Conservation (phyloP, 2,329 filamentous ascomycete genomes). For the Nemania sp. region DNA sequence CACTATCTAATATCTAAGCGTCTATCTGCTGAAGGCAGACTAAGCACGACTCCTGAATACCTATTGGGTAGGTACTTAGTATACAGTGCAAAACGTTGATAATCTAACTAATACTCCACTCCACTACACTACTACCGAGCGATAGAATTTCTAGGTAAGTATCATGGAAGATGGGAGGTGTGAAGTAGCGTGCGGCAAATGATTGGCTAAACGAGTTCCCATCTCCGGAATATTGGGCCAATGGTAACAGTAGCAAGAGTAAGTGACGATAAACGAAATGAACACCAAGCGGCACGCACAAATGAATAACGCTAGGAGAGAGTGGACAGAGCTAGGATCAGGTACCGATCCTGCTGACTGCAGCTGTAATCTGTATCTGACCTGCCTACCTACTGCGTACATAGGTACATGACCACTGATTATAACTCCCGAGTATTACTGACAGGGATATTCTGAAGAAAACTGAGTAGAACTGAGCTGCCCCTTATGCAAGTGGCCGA, state of each 20-base stretch:
- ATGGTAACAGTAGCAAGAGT: constrained; percentile 11
- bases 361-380: not conserved
- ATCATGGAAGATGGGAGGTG: constrained; percentile 11
- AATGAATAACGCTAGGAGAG: not conserved
- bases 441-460: constrained; percentile 1
- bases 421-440: not conserved
- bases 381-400: too few species aligned
- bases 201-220: constrained; percentile 18
- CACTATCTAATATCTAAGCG: too few species aligned
- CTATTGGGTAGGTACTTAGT: constrained; percentile 2
- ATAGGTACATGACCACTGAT: not conserved
- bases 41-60: constrained; percentile 19
- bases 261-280: constrained; percentile 30
- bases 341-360: not conserved
- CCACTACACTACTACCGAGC: not conserved
- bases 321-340: not conserved
- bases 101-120: not conserved
- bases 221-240: constrained; percentile 20
- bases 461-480: constrained; percentile 14
- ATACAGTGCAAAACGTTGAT: not conserved
- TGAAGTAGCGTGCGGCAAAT: not conserved
- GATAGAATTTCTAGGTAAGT: constrained; percentile 1
- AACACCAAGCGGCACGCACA: constrained; percentile 18
- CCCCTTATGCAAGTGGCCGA: constrained; percentile 34
- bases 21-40: too few species aligned